phyloP scores from a whole-genome alignment of 768 basidiomycete genomes.

The Crucibulum laeve region DNA sequence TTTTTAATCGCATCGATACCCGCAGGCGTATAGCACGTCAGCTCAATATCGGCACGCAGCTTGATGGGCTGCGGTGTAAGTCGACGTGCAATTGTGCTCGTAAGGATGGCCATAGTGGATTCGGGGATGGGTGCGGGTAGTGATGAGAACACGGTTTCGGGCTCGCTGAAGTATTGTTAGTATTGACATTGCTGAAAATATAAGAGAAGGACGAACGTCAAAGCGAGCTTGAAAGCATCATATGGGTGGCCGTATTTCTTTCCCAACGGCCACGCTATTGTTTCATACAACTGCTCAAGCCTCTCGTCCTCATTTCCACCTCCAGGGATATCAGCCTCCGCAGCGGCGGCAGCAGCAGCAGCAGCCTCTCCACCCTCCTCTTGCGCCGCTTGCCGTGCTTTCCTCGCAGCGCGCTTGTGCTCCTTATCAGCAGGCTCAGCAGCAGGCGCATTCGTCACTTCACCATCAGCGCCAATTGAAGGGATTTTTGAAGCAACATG shows the following conservation, averaged over 20 bases:
- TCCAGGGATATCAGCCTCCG: conserved; percentile 26
- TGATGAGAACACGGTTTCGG: conserved; percentile 74
- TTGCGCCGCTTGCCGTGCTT: conserved; percentile 41
- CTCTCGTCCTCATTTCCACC: conserved; percentile 68
- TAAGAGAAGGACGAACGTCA: conserved; percentile 59
- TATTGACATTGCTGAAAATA: not conserved
- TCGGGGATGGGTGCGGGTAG: conserved; percentile 54
- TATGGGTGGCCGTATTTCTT: conserved; percentile 92
- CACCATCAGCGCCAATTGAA: conserved; percentile 33
- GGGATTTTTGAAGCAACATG: conserved; percentile 86
- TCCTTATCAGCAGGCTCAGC: conserved; percentile 40
- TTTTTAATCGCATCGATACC: conserved; percentile 97
- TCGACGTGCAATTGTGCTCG: conserved; percentile 85
- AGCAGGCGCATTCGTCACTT: conserved; percentile 15
- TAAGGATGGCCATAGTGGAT: conserved; percentile 59
- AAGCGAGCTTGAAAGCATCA: conserved; percentile 96
- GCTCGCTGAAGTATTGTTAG: conserved; percentile 26
- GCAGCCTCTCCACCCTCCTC: conserved; percentile 45
- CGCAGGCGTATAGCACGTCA: conserved; percentile 93
- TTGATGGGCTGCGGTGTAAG: conserved; percentile 99
- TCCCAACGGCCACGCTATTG: conserved; percentile 90
- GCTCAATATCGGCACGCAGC: conserved; percentile 94
- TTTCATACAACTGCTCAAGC: conserved; percentile 84
- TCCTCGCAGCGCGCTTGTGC: conserved; percentile 37
- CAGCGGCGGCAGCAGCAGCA: no score